phyloP scores from a whole-genome alignment of 371 early-diverging fungal genomes.

The Lichtheimia corymbifera region DNA sequence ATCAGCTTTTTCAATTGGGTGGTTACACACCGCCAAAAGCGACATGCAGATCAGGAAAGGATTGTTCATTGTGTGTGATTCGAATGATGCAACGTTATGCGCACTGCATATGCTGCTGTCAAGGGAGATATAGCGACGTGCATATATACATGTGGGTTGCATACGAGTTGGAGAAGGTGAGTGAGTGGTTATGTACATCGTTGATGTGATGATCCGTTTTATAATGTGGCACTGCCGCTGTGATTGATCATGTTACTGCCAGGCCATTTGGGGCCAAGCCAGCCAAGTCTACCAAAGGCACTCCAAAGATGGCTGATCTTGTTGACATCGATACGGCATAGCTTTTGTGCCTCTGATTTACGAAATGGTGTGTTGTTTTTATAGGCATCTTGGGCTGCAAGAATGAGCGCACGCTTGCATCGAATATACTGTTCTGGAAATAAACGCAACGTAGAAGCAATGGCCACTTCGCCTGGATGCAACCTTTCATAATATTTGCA shows the following conservation, averaged over 20 bases:
- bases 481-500: constrained; percentile 54
- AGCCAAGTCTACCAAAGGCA: constrained; percentile 39
- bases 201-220: too few species aligned
- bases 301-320: constrained; percentile 45
- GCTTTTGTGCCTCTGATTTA: constrained; percentile 52
- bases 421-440: constrained; percentile 70
- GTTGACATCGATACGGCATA: constrained; percentile 51
- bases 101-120: too few species aligned
- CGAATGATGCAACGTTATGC: too few species aligned
- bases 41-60: too few species aligned
- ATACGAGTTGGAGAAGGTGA: too few species aligned
- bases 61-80: too few species aligned
- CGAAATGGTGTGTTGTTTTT: constrained; percentile 32
- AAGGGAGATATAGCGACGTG: too few species aligned
- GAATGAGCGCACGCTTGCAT: constrained; percentile 44
- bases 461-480: constrained; percentile 59
- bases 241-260: neutral
- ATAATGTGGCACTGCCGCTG: too few species aligned
- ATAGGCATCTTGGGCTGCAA: constrained; percentile 34
- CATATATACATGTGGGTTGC: too few species aligned
- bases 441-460: constrained; percentile 70
- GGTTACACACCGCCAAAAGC: too few species aligned
- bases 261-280: constrained; percentile 27
- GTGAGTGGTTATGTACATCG: too few species aligned
- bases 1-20: too few species aligned